phyloP scores from a whole-genome alignment of 768 basidiomycete genomes.

The Floccularia luteovirens region DNA sequence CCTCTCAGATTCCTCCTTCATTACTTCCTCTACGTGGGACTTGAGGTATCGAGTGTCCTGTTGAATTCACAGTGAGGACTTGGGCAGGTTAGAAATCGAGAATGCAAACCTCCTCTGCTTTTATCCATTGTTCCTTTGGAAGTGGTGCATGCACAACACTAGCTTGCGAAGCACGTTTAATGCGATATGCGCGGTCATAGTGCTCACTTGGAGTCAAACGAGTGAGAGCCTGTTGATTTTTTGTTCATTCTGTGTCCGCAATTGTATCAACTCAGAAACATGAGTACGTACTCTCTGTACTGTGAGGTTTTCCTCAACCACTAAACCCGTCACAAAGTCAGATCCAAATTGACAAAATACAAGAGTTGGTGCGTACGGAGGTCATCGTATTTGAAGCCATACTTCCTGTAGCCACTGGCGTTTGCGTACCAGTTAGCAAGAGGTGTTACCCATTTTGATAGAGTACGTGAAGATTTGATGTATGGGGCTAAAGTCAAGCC shows the following conservation, averaged over 20 bases:
- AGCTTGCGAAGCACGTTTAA: conserved; percentile 77
- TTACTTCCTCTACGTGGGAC: conserved; percentile 67
- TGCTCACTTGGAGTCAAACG: conserved; percentile 74
- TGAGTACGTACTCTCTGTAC: conserved; percentile 63
- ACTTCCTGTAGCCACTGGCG: conserved; percentile 73
- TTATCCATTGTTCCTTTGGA: conserved; percentile 76
- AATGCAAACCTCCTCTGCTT: conserved; percentile 57
- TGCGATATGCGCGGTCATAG: conserved; percentile 88
- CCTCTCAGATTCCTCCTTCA: conserved; percentile 73
- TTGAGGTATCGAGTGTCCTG: conserved; percentile 90
- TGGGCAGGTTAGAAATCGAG: not conserved
- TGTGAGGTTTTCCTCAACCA: conserved; percentile 69
- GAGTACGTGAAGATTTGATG: conserved; percentile 59
- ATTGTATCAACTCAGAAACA: not conserved
- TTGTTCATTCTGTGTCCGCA: conserved; percentile 1
- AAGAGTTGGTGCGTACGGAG: conserved; percentile 51
- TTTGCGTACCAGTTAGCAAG: conserved; percentile 79
- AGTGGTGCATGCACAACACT: conserved; percentile 75
- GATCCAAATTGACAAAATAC: conserved; percentile 6
- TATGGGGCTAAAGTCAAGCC: conserved; percentile 72
- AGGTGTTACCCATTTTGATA: conserved; percentile 66
- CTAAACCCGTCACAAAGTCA: conserved; percentile 22
- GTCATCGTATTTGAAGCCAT: conserved; percentile 94
- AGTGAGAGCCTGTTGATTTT: conserved; percentile 55
- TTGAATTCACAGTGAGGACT: conserved; percentile 6